Conservation (phyloP, 305 asterid species). For the Salvia sclarea region DNA sequence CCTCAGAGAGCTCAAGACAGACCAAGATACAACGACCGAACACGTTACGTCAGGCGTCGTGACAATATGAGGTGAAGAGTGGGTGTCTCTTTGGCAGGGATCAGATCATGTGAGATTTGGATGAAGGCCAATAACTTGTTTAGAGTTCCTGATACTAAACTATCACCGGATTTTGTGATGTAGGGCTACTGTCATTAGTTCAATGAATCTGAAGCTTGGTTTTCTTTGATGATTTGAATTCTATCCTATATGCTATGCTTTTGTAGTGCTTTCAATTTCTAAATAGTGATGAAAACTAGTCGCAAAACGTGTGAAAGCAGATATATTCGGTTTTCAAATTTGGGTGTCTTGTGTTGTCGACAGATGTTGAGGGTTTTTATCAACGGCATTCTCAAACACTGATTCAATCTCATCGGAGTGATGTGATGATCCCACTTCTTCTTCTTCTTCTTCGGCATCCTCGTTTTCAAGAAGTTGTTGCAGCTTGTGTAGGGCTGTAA, state of each 20-base stretch:
- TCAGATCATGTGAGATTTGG: constrained; percentile 7
- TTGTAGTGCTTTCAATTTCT: not conserved
- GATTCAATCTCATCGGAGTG: constrained; percentile 1
- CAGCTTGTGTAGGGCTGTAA: constrained; percentile 49
- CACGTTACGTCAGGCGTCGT: constrained; percentile 77
- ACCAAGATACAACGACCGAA: constrained; percentile 82
- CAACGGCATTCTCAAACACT: not conserved
- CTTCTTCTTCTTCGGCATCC: constrained; percentile 25
- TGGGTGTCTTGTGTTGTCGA: constrained; percentile 5
- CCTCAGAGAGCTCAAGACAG: constrained; percentile 82
- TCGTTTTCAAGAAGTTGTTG: constrained; percentile 44
- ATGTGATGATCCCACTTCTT: too few relatives aligned
- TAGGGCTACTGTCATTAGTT: not conserved
- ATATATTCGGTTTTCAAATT: not conserved
- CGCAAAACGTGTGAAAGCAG: not conserved
- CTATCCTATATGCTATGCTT: not conserved
- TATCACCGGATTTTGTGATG: not conserved
- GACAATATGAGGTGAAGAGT: constrained; percentile 46
- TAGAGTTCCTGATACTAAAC: constrained; percentile 4
- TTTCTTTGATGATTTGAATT: not conserved
- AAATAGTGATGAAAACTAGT: not conserved
- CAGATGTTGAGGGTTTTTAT: not conserved
- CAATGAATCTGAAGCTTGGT: not conserved
- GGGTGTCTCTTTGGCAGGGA: not conserved
- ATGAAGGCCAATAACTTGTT: constrained; percentile 20